These are phyloP conservation scores for Acacia acuminata DNA, from an alignment of 306 rosid genomes.

Conservation along the genomic window DNA sequence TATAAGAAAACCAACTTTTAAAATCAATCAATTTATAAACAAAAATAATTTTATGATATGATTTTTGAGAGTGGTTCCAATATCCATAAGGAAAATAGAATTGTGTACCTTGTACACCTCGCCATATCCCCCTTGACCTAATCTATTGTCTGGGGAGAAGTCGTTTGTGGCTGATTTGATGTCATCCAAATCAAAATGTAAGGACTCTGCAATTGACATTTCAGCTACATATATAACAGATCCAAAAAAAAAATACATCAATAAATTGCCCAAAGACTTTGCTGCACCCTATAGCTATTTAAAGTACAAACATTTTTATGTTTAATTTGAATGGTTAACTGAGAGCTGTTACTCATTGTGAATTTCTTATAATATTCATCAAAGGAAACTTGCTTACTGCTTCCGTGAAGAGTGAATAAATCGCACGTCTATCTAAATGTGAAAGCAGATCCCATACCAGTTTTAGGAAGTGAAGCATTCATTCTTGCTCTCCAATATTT, in stretches of 20 bases:
- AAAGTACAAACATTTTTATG: no score
- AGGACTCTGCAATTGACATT: background rate
- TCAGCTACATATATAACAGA: background rate
- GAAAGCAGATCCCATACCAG: background rate
- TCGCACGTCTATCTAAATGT: background rate
- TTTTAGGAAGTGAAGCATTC: background rate
- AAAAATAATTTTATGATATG: background rate
- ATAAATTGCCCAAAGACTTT: no score
- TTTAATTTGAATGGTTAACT: no score
- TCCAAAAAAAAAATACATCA: background rate
- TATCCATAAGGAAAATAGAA: background rate
- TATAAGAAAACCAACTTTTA: background rate
- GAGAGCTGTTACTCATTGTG: no score
- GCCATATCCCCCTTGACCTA: background rate
- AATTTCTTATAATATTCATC: no score
- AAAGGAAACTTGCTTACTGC: no score
- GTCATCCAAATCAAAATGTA: background rate
- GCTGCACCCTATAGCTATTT: no score
- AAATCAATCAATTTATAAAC: background rate
- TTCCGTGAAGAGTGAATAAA: background rate
- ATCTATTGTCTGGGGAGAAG: background rate
- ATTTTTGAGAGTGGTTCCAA: background rate
- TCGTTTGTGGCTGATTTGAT: background rate
- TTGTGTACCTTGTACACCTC: background rate
- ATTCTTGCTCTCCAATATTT: background rate